Percentiles rank a stretch among this genome's conserved stretches.
Conservation (phyloP, 139 green algal species). For the Tetraselmis chui region DNA sequence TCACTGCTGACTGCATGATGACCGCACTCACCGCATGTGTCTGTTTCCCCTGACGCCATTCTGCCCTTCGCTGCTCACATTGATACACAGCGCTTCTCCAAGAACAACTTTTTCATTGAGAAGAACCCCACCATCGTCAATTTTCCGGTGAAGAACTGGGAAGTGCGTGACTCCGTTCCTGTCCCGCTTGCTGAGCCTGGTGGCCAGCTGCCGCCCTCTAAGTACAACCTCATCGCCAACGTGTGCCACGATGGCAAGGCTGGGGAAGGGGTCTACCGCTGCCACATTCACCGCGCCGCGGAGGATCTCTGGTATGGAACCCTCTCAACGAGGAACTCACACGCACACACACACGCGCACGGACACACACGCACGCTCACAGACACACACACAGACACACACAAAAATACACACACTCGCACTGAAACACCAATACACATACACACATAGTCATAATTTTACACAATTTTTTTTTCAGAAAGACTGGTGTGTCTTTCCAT, state of each 20-base stretch:
- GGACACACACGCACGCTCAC: too few relatives aligned
- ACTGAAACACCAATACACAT: constrained; percentile 65
- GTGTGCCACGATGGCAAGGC: constrained; percentile 76
- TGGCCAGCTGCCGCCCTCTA: constrained; percentile 21
- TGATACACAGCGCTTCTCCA: constrained; percentile 84
- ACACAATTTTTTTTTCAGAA: neutral
- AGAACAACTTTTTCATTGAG: constrained; percentile 89
- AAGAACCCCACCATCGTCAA: constrained; percentile 99
- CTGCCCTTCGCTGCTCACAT: too few relatives aligned
- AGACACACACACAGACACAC: too few relatives aligned
- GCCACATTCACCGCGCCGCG: neutral
- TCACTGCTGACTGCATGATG: too few relatives aligned
- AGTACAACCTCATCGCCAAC: constrained; percentile 91
- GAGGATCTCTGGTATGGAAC: constrained; percentile 4
- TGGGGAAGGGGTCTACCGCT: constrained; percentile 27
- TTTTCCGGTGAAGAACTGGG: constrained; percentile 91
- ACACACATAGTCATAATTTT: constrained; percentile 51
- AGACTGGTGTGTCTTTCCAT: neutral
- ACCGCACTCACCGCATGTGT: too few relatives aligned
- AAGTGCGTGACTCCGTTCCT: constrained; percentile 74
- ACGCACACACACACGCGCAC: neutral
- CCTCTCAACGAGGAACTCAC: neutral
- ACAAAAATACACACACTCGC: neutral
- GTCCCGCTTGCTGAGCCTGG: constrained; percentile 24
- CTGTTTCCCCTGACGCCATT: too few relatives aligned